Conservation (phyloP, 257 asterid species). For the Osmanthus fragrans region DNA sequence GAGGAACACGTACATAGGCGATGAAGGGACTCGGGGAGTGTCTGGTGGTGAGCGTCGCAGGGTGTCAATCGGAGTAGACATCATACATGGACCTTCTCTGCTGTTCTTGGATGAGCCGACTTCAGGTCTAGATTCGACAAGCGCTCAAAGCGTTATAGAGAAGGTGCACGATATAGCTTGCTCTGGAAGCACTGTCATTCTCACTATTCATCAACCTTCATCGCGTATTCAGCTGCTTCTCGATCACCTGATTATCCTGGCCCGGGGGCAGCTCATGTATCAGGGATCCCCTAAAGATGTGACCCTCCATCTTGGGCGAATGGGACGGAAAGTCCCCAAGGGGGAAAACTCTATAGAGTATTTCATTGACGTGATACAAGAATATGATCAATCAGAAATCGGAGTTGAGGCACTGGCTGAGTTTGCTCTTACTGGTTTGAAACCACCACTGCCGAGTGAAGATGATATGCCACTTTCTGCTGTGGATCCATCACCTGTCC, state of each 20-base stretch:
- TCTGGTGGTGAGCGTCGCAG: conserved; percentile 92
- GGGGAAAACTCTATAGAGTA: conserved; percentile 72
- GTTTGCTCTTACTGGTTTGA: conserved; percentile 69
- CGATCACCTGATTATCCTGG: conserved; percentile 77
- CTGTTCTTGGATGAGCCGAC: conserved; percentile 86
- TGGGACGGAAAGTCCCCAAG: conserved; percentile 62
- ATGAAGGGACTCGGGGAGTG: conserved; percentile 83
- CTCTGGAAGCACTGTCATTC: conserved; percentile 76
- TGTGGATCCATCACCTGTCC: conserved; percentile 30
- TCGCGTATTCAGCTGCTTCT: conserved; percentile 63
- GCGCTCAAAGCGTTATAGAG: conserved; percentile 80
- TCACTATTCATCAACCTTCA: conserved; percentile 87
- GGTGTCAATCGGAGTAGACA: conserved; percentile 83
- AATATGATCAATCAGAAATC: conserved; percentile 69
- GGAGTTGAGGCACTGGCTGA: conserved; percentile 74
- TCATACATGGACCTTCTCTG: conserved; percentile 80
- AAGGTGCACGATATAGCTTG: conserved; percentile 77
- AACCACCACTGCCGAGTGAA: conserved; percentile 55
- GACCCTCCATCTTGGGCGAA: conserved; percentile 52
- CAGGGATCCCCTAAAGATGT: conserved; percentile 83
- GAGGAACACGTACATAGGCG: conserved; percentile 85
- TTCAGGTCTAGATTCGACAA: conserved; percentile 88
- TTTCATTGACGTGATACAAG: conserved; percentile 73
- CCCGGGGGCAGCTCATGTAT: conserved; percentile 87
- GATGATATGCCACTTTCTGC: conserved; percentile 34